Conservation (phyloP, 1,284 basidiomycete genomes). For the Limonomyces culmigenus region DNA sequence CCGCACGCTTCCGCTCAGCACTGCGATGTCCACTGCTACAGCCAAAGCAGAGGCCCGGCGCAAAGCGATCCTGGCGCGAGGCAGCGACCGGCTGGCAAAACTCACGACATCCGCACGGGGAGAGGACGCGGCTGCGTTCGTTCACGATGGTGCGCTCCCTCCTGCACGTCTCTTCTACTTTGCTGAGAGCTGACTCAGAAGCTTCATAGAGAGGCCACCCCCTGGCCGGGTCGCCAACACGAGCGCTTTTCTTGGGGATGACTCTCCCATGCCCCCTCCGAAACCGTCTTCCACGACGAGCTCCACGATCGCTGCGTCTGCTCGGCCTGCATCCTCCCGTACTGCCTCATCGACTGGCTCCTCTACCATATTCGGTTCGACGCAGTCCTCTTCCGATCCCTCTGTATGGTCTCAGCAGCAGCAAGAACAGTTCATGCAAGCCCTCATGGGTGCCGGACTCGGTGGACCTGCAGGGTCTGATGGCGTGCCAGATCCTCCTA, state of each 20-base stretch:
- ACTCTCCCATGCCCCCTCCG: background rate
- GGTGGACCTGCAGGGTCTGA: no score
- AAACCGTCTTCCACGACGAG: constrained; percentile 1
- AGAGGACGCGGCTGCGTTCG: constrained; percentile 30
- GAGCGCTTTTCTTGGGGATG: background rate
- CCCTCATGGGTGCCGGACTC: background rate
- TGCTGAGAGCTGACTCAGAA: background rate
- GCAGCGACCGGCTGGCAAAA: constrained; percentile 54
- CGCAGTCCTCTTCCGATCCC: constrained; percentile 21
- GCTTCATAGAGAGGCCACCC: background rate
- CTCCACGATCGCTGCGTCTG: constrained; percentile 13
- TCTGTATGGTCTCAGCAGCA: constrained; percentile 48
- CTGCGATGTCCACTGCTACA: constrained; percentile 25
- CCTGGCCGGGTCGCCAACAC: background rate
- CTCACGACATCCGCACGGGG: constrained; percentile 60
- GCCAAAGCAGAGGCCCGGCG: constrained; percentile 55
- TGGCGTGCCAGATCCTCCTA: no score
- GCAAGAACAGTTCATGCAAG: constrained; percentile 45
- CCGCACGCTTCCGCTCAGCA: no score
- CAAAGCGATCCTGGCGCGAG: constrained; percentile 54
- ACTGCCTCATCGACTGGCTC: no score
- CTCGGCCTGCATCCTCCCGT: constrained; percentile 42
- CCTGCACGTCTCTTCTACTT: background rate
- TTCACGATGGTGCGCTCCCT: background rate
- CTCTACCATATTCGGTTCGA: constrained; percentile 3